phyloP scores from a whole-genome alignment of 495 filamentous ascomycete species.

The Astrothelium subdiscretum region DNA sequence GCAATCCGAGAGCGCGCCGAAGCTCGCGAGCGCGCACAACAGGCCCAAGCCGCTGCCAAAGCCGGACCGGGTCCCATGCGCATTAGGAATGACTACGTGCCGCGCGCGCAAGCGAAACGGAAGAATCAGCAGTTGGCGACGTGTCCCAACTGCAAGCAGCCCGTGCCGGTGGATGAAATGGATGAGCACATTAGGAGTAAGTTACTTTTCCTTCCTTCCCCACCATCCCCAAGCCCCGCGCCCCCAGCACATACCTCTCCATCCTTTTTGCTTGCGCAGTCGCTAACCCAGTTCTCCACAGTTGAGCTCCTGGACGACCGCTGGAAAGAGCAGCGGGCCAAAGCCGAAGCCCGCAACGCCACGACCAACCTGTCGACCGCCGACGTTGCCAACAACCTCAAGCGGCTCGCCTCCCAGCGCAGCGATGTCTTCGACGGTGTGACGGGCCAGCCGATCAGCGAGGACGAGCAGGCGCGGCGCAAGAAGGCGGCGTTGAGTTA shows the following conservation, averaged over 20 bases:
- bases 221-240: too few species aligned
- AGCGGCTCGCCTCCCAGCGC: conserved; percentile 87
- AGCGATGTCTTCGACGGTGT: conserved; percentile 80
- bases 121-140: conserved; percentile 56
- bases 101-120: conserved; percentile 62
- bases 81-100: conserved; percentile 86
- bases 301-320: conserved; percentile 87
- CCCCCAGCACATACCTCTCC: too few species aligned
- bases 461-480: conserved; percentile 64
- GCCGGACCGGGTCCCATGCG: conserved; percentile 66
- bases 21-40: conserved; percentile 58
- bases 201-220: conserved; percentile 12
- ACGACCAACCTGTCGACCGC: conserved; percentile 78
- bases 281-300: too few species aligned
- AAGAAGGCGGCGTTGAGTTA: conserved; percentile 56
- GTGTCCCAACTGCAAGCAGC: conserved; percentile 90
- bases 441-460: conserved; percentile 47
- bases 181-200: conserved; percentile 87
- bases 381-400: conserved; percentile 88
- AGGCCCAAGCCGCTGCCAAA: conserved; percentile 60
- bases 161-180: conserved; percentile 74
- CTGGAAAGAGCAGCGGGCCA: conserved; percentile 92
- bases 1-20: conserved; percentile 56
- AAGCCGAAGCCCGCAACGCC: conserved; percentile 68
- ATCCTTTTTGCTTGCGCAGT: too few species aligned